Conservation (phyloP, 768 basidiomycete species). For the Boletus subparvulus region DNA sequence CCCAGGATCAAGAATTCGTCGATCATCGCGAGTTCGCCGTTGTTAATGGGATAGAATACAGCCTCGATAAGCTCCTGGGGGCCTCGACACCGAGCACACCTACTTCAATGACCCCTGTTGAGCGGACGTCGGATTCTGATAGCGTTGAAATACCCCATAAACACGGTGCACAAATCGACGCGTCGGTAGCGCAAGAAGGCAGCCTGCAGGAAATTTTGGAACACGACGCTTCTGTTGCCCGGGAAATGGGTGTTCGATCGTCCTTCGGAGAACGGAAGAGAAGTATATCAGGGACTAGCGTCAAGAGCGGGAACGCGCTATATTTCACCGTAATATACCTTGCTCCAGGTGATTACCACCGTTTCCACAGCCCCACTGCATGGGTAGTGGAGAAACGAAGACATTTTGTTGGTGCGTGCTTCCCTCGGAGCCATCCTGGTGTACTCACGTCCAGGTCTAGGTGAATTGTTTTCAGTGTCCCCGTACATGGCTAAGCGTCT, state of each 20-base stretch:
- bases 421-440: background rate
- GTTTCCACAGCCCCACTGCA: conserved; percentile 92
- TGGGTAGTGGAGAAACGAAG: conserved; percentile 97
- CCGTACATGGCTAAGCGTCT: conserved; percentile 93
- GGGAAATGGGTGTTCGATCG: conserved; percentile 62
- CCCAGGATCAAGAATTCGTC: conserved; percentile 56
- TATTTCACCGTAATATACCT: conserved; percentile 97
- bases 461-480: conserved; percentile 93
- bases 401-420: conserved; percentile 82
- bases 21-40: conserved; percentile 91
- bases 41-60: conserved; percentile 97
- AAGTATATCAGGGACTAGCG: conserved; percentile 45
- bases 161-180: conserved; percentile 69
- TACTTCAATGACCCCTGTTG: conserved; percentile 35
- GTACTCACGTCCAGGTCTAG: conserved; percentile 35
- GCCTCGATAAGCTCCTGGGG: conserved; percentile 86
- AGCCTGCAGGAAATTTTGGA: conserved; percentile 55
- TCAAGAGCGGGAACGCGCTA: conserved; percentile 77
- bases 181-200: conserved; percentile 63
- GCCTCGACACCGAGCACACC: conserved; percentile 41
- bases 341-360: conserved; percentile 97
- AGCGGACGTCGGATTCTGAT: conserved; percentile 23
- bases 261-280: conserved; percentile 32
- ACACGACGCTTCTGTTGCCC: conserved; percentile 70
- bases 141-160: conserved; percentile 43